Percentiles rank a stretch among this genome's conserved stretches.
These are phyloP conservation scores for Epichloe uncinata DNA, from an alignment of 2,329 filamentous ascomycete species.

Conservation along the genomic window DNA sequence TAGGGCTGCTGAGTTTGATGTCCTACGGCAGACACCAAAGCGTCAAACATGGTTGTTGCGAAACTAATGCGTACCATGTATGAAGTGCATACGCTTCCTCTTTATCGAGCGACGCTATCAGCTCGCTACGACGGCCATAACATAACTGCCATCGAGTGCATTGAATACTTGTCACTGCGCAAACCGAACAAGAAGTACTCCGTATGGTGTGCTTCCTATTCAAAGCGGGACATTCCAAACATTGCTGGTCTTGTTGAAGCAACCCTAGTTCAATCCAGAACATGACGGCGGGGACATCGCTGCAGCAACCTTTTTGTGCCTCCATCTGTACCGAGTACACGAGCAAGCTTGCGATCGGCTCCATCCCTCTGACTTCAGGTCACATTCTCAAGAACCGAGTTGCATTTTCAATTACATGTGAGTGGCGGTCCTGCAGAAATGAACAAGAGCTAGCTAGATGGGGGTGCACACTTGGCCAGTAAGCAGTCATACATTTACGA, in stretches of 20 bases:
- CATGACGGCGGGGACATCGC: not conserved
- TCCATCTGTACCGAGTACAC: not conserved
- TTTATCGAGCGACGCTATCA: not conserved
- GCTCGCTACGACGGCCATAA: not conserved
- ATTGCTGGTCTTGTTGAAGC: not conserved
- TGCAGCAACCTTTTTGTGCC: not conserved
- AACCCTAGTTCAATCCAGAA: not conserved
- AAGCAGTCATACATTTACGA: not conserved
- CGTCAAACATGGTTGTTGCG: not conserved
- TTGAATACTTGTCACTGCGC: too few species aligned
- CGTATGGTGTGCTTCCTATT: not conserved
- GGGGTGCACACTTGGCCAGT: not conserved
- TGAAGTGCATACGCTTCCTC: not conserved
- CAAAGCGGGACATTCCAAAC: not conserved
- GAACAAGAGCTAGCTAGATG: not conserved
- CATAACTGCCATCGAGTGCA: too few species aligned
- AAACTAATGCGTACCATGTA: not conserved
- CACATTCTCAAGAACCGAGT: not conserved
- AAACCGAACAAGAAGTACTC: not conserved
- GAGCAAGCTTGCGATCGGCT: not conserved
- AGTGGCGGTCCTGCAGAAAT: not conserved
- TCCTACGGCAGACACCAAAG: not conserved
- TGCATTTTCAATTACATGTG: not conserved
- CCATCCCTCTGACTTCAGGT: not conserved
- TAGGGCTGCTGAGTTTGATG: not conserved